Evolutionary conservation across 768 basidiomycete species (phyloP).

Genomic region (Trametes punicea): DNA sequence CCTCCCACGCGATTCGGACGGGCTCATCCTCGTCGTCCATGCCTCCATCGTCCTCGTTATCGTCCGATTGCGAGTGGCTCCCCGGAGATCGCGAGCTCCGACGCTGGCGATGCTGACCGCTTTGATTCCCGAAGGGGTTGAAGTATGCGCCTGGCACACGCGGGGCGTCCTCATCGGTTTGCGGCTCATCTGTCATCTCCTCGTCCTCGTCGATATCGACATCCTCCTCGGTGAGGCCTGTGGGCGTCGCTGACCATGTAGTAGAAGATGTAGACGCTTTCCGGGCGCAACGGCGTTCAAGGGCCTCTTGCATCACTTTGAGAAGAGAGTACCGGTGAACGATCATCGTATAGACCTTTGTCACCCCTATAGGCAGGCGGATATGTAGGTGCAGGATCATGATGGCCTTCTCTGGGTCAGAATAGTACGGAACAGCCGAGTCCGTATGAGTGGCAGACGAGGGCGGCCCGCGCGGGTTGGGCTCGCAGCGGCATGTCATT

Average conservation of each 20-base stretch:
- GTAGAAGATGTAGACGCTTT: too few species aligned
- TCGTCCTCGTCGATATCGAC: not conserved
- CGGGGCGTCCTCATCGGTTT: not conserved
- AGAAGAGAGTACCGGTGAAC: constrained; percentile 25
- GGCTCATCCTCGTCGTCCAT: not conserved
- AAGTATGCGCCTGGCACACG: not conserved
- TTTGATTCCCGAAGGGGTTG: not conserved
- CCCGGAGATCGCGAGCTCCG: too few species aligned
- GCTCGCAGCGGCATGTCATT: constrained; percentile 30
- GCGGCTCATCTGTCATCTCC: not conserved
- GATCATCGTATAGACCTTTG: constrained; percentile 24
- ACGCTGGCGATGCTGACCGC: too few species aligned
- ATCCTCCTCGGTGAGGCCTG: not conserved
- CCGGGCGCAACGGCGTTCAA: not conserved
- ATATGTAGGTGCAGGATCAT: constrained; percentile 23
- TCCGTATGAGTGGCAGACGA: constrained; percentile 1
- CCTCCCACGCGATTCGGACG: constrained; percentile 18
- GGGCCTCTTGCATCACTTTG: not conserved
- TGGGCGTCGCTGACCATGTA: not conserved
- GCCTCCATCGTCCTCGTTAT: not conserved
- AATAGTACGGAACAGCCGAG: constrained; percentile 18
- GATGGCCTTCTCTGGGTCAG: constrained; percentile 24
- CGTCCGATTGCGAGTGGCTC: not conserved
- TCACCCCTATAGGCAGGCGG: not conserved
- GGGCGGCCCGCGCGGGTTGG: constrained; percentile 19